Evolutionary conservation across 1,284 basidiomycete species (phyloP).

Genomic region (Amylostereum chailletii): DNA sequence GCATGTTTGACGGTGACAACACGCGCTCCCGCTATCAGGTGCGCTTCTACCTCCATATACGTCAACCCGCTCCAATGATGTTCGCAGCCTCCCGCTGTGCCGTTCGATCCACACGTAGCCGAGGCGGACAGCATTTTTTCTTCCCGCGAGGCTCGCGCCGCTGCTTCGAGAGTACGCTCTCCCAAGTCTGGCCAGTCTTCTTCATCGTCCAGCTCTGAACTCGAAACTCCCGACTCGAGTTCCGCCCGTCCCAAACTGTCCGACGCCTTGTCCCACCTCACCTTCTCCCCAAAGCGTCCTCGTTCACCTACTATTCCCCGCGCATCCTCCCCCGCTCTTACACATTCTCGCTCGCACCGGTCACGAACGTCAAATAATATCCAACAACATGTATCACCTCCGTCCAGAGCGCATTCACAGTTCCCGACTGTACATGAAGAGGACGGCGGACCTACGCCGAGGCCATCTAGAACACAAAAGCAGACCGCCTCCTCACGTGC

Average conservation of each 20-base stretch:
- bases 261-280: conserved; percentile 54
- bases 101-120: conserved; percentile 44
- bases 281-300: conserved; percentile 65
- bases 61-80: conserved; percentile 2
- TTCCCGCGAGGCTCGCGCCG: conserved; percentile 35
- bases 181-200: conserved; percentile 30
- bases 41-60: conserved; percentile 18
- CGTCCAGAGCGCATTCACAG: neutral
- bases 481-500: conserved; percentile 15
- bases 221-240: conserved; percentile 24
- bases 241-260: conserved; percentile 47
- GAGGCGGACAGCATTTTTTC: conserved; percentile 56
- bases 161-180: conserved; percentile 25
- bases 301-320: conserved; percentile 21
- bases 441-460: conserved; percentile 11
- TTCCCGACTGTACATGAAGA: neutral
- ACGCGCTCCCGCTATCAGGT: conserved; percentile 38
- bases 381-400: neutral
- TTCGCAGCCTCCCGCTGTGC: conserved; percentile 15
- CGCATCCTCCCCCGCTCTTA: conserved; percentile 5
- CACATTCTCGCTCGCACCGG: neutral
- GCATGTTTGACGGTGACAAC: conserved; percentile 42
- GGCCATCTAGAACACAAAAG: neutral
- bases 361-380: neutral
- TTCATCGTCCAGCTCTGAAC: conserved; percentile 37